Conservation (phyloP, 768 basidiomycete genomes). For the Nidularia sp. region DNA sequence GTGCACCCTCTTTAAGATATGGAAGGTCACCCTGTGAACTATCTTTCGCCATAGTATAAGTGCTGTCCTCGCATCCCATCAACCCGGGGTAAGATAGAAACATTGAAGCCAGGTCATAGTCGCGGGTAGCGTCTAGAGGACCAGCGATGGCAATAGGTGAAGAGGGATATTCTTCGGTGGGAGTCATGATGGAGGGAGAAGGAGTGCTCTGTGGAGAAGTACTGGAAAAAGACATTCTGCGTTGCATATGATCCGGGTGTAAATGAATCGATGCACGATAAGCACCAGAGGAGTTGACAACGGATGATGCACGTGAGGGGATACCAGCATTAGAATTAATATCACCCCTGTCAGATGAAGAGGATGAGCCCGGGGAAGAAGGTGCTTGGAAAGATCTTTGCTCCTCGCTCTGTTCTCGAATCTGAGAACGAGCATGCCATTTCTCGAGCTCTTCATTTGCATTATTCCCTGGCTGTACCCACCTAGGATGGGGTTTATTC, state of each 20-base stretch:
- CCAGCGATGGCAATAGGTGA: conserved; percentile 21
- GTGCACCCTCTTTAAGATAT: conserved; percentile 24
- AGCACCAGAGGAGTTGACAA: conserved; percentile 9
- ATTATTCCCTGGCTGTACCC: conserved; percentile 41
- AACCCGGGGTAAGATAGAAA: conserved; percentile 31
- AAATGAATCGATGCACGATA: conserved; percentile 13
- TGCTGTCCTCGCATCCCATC: conserved; percentile 17
- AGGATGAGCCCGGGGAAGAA: conserved; percentile 19
- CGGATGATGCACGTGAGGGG: conserved; percentile 9
- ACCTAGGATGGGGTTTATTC: conserved; percentile 69
- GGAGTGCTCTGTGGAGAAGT: conserved; percentile 31
- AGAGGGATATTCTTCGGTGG: conserved; percentile 37
- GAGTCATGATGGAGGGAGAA: conserved; percentile 38
- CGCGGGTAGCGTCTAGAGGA: conserved; percentile 21
- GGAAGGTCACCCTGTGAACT: conserved; percentile 15
- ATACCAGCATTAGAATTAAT: conserved; percentile 6
- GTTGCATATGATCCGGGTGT: conserved; percentile 19
- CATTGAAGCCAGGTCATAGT: conserved; percentile 38
- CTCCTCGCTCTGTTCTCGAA: conserved; percentile 10
- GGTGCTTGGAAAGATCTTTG: conserved; percentile 20
- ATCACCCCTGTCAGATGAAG: conserved; percentile 23
- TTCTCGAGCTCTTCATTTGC: conserved; percentile 25
- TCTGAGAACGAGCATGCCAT: conserved; percentile 17
- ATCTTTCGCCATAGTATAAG: conserved; percentile 11
- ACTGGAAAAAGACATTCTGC: conserved; percentile 19